Evolutionary conservation across 192 early-diverging fungal genomes (phyloP), one percentile per base, ranked within the genome.

Genomic region (Coemansia sp.): DNA sequence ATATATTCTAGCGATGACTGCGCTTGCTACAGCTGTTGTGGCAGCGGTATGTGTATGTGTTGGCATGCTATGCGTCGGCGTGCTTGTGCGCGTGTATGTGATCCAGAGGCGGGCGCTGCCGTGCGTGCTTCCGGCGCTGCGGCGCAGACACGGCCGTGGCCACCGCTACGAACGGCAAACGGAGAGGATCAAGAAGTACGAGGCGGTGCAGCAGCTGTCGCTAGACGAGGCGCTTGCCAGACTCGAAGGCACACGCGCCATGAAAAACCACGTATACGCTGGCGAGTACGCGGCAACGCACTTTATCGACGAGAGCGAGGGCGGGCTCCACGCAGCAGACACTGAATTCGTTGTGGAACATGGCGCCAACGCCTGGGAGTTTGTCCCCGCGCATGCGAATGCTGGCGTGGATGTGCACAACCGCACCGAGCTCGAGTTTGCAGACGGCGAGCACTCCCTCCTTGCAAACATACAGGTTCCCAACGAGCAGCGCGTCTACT

Each of bases 251-350:
- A 72, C 34, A 20, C 69, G 73, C 7, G 78, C 76, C 15, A 26
- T 56, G 49, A 68, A 68, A 3, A 78, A 78, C 63, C 73, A 85
- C 63, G 59, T 56, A 4, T 77, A 77, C 24, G 78, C 79, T 4
- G 61, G 75, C 63, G 89, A 85, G 41, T 92, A 86, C 69, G 82
- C 86, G 69, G 78, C 83, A 33, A 76, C 78, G 12, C 75, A 83
- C 55, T 68, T 72, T 24, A 65, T 71, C 38, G 80, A 83, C 75
- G 72, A 76, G 34, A 69, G 71, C 62, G 68, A 77, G 41, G 80
- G 75, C 18, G 38, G 35, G n/a, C 67, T 83, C 41, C 58, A 62
- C 46, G 52, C 49, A 30, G 57, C 61, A 35, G 80, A 77, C 26
- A 56, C 67, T 18, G 80, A 83, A 26, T 64, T 64, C 26, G 72